Evolutionary conservation across 2,329 filamentous ascomycete species (phyloP).

Genomic region (Stromatinia cepivora): DNA sequence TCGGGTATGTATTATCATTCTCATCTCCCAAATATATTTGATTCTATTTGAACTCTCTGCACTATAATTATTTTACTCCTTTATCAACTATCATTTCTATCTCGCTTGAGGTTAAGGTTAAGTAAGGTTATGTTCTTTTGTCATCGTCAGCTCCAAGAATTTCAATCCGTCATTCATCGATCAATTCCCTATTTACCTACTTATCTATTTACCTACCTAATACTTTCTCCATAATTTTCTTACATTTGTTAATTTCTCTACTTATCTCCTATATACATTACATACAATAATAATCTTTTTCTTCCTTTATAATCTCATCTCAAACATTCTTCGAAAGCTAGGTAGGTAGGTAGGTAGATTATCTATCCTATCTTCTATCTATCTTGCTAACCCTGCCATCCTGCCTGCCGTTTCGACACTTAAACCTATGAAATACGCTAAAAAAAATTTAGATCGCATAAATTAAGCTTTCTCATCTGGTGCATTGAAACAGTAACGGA

Average conservation of each 20-base stretch:
- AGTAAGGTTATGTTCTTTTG: too few species aligned
- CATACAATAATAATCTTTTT: too few species aligned
- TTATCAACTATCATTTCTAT: neutral
- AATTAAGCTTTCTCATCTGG: slow-evolving; percentile 21
- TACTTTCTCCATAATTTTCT: too few species aligned
- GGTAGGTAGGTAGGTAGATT: too few species aligned
- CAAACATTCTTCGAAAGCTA: too few species aligned
- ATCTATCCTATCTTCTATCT: neutral
- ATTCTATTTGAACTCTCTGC: too few species aligned
- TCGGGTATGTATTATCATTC: neutral
- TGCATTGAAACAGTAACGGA: slow-evolving; percentile 15
- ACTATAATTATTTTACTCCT: neutral
- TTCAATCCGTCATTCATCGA: too few species aligned
- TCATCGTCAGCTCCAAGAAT: too few species aligned
- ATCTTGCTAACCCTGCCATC: neutral
- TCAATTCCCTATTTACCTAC: too few species aligned
- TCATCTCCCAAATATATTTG: neutral
- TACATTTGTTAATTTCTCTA: neutral
- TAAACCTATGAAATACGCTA: neutral
- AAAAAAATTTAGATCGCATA: slow-evolving; percentile 4
- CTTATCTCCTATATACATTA: neutral
- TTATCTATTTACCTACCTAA: too few species aligned
- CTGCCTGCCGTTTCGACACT: neutral
- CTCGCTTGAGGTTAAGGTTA: too few species aligned
- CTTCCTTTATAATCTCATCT: too few species aligned